Evolutionary conservation across 169 alveolate genomes (phyloP).

Genomic region (Plasmodium gonderi): DNA sequence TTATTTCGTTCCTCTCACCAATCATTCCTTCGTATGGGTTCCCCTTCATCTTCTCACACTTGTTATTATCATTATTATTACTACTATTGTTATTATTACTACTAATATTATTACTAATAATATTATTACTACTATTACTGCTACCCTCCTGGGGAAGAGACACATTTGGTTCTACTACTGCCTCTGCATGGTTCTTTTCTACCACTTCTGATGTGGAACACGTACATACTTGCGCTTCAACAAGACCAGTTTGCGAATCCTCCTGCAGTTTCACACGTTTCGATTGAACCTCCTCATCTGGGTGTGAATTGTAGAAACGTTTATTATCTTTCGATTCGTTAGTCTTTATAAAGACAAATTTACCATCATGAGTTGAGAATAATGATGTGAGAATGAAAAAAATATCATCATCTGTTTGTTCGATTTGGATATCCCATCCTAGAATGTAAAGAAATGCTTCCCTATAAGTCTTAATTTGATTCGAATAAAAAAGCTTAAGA

Average conservation of each 20-base stretch:
- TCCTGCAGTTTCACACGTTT: background rate
- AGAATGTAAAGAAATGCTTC: constrained; percentile 62
- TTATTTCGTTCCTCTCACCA: background rate
- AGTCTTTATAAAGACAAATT: constrained; percentile 48
- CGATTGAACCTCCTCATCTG: background rate
- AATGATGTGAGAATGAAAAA: constrained; percentile 64
- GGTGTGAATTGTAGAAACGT: background rate
- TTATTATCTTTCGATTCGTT: constrained; percentile 38
- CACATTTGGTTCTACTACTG: no score
- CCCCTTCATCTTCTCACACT: background rate
- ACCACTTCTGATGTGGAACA: background rate
- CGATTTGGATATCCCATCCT: constrained; percentile 74
- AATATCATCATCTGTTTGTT: constrained; percentile 52
- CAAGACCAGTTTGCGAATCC: no score
- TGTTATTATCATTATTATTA: background rate
- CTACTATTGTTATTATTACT: no score
- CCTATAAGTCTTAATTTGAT: constrained; percentile 67
- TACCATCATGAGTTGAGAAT: constrained; percentile 74
- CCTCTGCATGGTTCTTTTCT: no score
- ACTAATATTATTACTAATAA: no score
- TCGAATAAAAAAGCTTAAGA: constrained; percentile 48
- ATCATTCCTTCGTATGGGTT: constrained; percentile 19
- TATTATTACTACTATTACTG: no score
- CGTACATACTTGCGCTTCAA: background rate
- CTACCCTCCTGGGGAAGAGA: no score